Base-by-base conservation (phyloP, 108 stramenopile species). In the Pseudonitzschia pungens region DNA sequence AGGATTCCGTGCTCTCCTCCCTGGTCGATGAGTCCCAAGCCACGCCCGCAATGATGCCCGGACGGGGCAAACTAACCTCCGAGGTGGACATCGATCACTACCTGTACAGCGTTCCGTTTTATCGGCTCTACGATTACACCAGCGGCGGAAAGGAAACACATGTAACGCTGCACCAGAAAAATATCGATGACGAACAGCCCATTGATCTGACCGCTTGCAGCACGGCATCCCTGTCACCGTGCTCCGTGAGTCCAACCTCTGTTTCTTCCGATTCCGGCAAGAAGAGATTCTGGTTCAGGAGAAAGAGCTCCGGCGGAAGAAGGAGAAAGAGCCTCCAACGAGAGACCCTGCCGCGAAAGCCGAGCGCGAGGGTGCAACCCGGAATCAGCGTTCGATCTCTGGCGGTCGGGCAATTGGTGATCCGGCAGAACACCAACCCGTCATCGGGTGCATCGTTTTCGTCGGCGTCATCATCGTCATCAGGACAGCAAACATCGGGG, bases 81-180 rank as follows among this genome's bases (percentile, higher is more conserved):
- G 29, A 60, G 16, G 68, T 82, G 0, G 60, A 68, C 27, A 12
- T 73, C 1, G 72, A 72, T 22, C 68, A 63, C 18, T 77, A 72
- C 41, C 65, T 77, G 53, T 53, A 74, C 20, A 40, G 73, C 31
- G 76, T 82, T 33, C 81, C 81, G 3, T 82, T 74, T 65, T 48
- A 82, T 48, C 24, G 73, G 21, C 63, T 63, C 18, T 82, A 82
- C 42, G 81, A 82, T 28, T 67, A 71, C 43, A 24, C 10, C 22
- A 24, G 20, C 54, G 9, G 16, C 21, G 26, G 24, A 22, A 26
- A 20, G 24, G 54, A 55, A 55, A 10, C 54, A 18, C 44, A 16
- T 42, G 8, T 31, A 41, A 16, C 10, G 6, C 36, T 36, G 36
- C 36, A 6, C 36, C 36, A 0, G n/a, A n/a, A n/a, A 4, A 32